Evolutionary conservation across 768 basidiomycete species (phyloP), one percentile per base, ranked within the genome.

Genomic region (Leccinellum rugosiceps): DNA sequence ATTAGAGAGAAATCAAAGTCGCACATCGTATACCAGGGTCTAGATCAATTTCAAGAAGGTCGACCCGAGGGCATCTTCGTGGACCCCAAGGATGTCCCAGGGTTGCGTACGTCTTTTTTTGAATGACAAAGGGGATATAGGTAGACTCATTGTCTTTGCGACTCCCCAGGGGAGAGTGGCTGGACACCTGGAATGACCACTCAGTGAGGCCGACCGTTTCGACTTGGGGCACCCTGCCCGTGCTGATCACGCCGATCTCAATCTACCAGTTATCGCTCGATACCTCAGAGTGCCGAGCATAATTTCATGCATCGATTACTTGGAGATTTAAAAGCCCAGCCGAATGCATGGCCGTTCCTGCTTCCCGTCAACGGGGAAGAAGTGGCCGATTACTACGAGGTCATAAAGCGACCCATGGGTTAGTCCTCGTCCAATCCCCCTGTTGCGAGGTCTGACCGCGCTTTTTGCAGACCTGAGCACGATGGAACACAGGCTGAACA

Each of bases 381-480:
- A 58, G 95, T 95, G 6, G 71, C 80, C 6, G 95, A 98, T 68
- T 99, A 99, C 65, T 90, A 92, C 71, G 87, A 92, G 21, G 83
- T 94, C 49, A 86, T 98, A 68, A 87, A 85, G 64, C 76, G 85
- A 56, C 97, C 97, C 3, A 98, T 98, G 95, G 94, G 94, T 94
- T 63, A 57, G 85, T 78, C 56, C 21, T 57, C 25, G 53, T 43
- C 10, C 23, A 26, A 23, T 28, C 11, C 1, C 15, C 3, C 41
- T n/a, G 15, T 14, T 13, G 17, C 15, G 23, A 46, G 44, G 23
- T 11, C 52, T 57, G 21, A 60, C 35, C 45, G 17, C 34, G 47
- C 28, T 59, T 19, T 41, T 19, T 17, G 28, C 28, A 97, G 94
- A 98, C 72, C 83, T 98, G 64, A 75, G 77, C 55, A 94, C 91